Evolutionary conservation across 1,284 basidiomycete species (phyloP).

Genomic region (Cutaneotrichosporon spelunceum): DNA sequence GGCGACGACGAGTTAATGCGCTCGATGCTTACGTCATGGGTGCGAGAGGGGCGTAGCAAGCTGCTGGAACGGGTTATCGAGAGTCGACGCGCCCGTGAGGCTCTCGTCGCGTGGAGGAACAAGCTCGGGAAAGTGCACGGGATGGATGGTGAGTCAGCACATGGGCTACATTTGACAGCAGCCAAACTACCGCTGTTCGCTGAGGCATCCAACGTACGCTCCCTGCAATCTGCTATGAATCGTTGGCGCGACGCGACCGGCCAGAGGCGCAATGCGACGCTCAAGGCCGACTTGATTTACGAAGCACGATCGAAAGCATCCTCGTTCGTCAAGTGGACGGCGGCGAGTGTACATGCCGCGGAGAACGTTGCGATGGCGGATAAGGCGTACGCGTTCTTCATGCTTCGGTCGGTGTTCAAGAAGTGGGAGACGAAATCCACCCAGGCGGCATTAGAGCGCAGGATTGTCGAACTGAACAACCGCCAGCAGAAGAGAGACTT

Average conservation of each 20-base stretch:
- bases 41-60: constrained; percentile 14
- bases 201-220: background rate
- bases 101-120: constrained; percentile 12
- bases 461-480: constrained; percentile 23
- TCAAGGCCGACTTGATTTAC: constrained; percentile 33
- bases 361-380: constrained; percentile 31
- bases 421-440: constrained; percentile 28
- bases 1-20: constrained; percentile 18
- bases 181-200: constrained; percentile 12
- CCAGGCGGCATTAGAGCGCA: constrained; percentile 17
- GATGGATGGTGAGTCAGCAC: constrained; percentile 10
- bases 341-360: constrained; percentile 20
- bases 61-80: constrained; percentile 22
- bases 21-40: constrained; percentile 21
- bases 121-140: constrained; percentile 7
- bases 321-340: constrained; percentile 29
- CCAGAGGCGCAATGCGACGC: constrained; percentile 21
- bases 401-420: constrained; percentile 29
- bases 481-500: constrained; percentile 11
- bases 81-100: background rate
- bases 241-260: constrained; percentile 34
- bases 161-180: constrained; percentile 5
- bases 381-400: constrained; percentile 43
- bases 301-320: constrained; percentile 20
- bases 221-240: constrained; percentile 21